phyloP scores from a whole-genome alignment of 768 basidiomycete species.

The Hericium alpestre region DNA sequence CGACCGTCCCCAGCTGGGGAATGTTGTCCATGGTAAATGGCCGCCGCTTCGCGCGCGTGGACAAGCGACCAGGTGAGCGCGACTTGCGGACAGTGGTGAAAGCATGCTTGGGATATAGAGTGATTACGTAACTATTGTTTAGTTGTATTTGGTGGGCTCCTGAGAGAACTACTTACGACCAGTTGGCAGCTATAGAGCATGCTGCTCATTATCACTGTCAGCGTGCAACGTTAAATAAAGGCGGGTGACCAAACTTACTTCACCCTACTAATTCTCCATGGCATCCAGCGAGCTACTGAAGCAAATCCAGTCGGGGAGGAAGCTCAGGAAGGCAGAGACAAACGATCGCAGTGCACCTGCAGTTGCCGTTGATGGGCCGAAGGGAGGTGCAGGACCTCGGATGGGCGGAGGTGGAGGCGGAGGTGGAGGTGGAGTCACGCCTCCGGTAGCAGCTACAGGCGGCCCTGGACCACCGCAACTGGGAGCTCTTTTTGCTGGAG shows the following conservation, averaged over 20 bases:
- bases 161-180: too few relatives aligned
- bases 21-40: constrained; percentile 30
- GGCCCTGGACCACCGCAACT: constrained; percentile 66
- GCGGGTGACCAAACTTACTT: not conserved
- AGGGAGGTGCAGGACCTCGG: constrained; percentile 20
- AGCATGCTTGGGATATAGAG: too few relatives aligned
- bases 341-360: constrained; percentile 69
- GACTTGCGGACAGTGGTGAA: too few relatives aligned
- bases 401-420: constrained; percentile 29
- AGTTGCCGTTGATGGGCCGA: constrained; percentile 43
- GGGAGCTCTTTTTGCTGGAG: constrained; percentile 80
- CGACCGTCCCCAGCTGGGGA: constrained; percentile 32
- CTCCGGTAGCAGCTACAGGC: constrained; percentile 15
- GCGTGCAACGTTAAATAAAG: too few relatives aligned
- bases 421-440: constrained; percentile 26
- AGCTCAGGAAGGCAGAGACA: constrained; percentile 72
- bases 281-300: constrained; percentile 66
- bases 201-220: too few relatives aligned
- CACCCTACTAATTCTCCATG: constrained; percentile 30
- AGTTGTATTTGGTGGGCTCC: too few relatives aligned
- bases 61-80: too few relatives aligned
- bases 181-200: too few relatives aligned
- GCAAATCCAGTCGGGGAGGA: constrained; percentile 76
- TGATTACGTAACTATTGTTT: too few relatives aligned
- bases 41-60: too few relatives aligned